phyloP scores from a whole-genome alignment of 495 filamentous ascomycete genomes.

The Xylaria cubensis region DNA sequence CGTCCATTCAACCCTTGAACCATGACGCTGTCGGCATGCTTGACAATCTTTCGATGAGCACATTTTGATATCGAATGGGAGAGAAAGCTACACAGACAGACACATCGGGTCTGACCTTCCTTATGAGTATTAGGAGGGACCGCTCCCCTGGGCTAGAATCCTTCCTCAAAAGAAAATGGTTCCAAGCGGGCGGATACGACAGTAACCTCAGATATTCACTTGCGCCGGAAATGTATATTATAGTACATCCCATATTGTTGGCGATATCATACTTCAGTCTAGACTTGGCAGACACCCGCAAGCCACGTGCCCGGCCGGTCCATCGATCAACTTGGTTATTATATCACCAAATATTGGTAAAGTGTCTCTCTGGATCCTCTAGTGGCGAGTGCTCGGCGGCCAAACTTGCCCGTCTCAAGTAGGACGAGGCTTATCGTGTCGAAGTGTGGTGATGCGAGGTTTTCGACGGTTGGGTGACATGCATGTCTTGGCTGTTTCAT shows the following conservation, averaged over 20 bases:
- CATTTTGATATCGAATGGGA: background rate
- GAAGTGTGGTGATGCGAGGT: conserved; percentile 8
- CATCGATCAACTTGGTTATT: conserved; percentile 5
- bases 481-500: conserved; percentile 26
- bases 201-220: background rate
- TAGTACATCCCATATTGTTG: background rate
- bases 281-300: background rate
- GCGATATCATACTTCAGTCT: background rate
- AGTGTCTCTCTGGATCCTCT: background rate
- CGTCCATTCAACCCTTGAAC: background rate
- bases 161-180: background rate
- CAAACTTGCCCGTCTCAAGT: background rate
- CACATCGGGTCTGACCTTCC: background rate
- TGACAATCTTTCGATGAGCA: background rate
- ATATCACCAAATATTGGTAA: background rate
- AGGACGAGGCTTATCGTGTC: conserved; percentile 14
- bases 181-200: background rate
- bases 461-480: conserved; percentile 10
- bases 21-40: background rate
- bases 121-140: background rate
- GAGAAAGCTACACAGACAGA: background rate
- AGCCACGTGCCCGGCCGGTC: conserved; percentile 7
- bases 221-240: background rate
- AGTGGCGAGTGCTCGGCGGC: background rate
- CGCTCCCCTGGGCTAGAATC: background rate